Conservation (phyloP, 441 rosid genomes). For the Eugenia klotzschiana region DNA sequence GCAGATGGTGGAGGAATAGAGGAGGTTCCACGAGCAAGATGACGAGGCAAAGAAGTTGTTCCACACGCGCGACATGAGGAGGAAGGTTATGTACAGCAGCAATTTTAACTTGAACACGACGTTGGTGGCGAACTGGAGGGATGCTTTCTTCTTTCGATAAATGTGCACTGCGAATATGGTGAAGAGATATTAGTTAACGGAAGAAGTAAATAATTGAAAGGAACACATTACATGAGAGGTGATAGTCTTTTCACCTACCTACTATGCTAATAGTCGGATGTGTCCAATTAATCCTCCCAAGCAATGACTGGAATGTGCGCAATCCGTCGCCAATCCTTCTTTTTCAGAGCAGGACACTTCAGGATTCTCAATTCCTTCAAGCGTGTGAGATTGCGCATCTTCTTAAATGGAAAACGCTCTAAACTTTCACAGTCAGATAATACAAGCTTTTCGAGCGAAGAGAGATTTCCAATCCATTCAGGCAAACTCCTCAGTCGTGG, state of each 20-base stretch:
- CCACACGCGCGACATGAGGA: constrained; percentile 9
- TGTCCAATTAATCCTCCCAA: background rate
- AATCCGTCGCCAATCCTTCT: too few relatives aligned
- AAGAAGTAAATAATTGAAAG: background rate
- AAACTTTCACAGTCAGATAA: accelerated
- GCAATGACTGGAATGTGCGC: background rate
- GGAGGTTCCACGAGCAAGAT: constrained; percentile 29
- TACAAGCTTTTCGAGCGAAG: background rate
- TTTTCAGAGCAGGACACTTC: accelerated
- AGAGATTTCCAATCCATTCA: background rate
- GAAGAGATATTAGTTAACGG: background rate
- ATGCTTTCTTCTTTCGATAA: too few relatives aligned
- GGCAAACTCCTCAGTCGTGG: accelerated
- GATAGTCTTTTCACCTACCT: too few relatives aligned
- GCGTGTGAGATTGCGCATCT: background rate
- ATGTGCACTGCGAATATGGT: background rate
- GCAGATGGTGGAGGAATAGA: constrained; percentile 13
- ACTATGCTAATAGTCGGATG: too few relatives aligned
- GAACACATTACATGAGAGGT: background rate
- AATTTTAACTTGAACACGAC: constrained; percentile 26
- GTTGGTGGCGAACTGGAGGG: constrained; percentile 7
- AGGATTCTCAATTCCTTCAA: background rate
- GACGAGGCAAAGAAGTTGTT: constrained; percentile 7
- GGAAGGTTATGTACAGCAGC: constrained; percentile 15
- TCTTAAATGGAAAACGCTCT: accelerated